Evolutionary conservation across 305 asterid species (phyloP).

Genomic region (Fraxinus baroniana): DNA sequence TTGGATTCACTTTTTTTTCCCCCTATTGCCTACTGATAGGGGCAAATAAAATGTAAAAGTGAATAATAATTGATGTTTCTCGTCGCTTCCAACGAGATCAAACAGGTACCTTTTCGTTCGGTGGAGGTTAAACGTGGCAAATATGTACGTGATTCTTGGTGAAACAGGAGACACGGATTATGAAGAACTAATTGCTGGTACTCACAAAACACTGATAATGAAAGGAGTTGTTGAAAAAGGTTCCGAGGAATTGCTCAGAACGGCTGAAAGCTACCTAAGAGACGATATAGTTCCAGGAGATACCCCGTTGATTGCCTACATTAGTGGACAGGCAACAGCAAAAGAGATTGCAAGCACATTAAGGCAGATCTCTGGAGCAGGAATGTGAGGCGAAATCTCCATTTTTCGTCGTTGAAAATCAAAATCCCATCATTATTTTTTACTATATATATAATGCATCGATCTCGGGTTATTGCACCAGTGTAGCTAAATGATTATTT

Average conservation of each 20-base stretch:
- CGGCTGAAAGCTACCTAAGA: constrained; percentile 63
- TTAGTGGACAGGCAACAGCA: constrained; percentile 41
- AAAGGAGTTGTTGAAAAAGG: constrained; percentile 63
- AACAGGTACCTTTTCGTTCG: constrained; percentile 82
- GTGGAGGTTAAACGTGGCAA: constrained; percentile 77
- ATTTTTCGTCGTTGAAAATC: background rate
- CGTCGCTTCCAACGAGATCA: background rate
- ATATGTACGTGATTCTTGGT: constrained; percentile 77
- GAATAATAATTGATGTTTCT: background rate
- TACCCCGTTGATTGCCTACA: constrained; percentile 50
- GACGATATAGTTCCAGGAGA: constrained; percentile 74
- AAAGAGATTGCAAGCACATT: constrained; percentile 54
- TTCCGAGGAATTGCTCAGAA: constrained; percentile 71
- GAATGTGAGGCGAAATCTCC: constrained; percentile 30
- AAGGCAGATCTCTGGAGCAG: constrained; percentile 51
- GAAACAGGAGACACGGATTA: constrained; percentile 91
- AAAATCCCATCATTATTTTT: background rate
- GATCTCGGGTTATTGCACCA: background rate
- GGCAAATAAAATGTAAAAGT: background rate
- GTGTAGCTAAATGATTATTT: background rate
- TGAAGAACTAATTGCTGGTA: constrained; percentile 73
- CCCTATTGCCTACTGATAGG: background rate
- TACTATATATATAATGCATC: background rate
- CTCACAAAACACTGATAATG: constrained; percentile 72
- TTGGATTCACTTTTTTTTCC: background rate